Percentiles rank a stretch among this genome's conserved stretches.
Evolutionary conservation across 108 stramenopile species (phyloP).

Genomic region (Pseudonitzschia multistriata): DNA sequence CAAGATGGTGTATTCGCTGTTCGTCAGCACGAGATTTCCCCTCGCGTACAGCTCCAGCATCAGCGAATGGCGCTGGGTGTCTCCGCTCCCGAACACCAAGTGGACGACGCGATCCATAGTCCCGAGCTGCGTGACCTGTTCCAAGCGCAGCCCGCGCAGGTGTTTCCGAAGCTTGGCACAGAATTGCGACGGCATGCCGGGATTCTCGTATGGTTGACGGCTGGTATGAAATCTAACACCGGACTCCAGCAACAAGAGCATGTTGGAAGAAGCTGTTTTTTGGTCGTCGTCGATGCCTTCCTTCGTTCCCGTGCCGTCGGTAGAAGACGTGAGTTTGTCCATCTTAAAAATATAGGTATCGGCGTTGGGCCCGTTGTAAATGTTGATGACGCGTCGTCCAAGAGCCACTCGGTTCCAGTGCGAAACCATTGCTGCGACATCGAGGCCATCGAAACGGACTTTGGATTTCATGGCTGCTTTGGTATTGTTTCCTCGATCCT

Average conservation of each 20-base stretch:
- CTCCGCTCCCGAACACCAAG: conserved; percentile 88
- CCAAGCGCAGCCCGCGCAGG: conserved; percentile 85
- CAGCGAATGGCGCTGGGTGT: conserved; percentile 66
- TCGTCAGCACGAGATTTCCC: conserved; percentile 91
- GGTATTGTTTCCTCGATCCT: background rate
- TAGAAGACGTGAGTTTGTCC: conserved; percentile 45
- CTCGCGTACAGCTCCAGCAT: conserved; percentile 92
- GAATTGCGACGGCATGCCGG: conserved; percentile 85
- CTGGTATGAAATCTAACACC: conserved; percentile 97
- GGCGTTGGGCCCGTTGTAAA: conserved; percentile 78
- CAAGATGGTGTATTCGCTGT: conserved; percentile 77
- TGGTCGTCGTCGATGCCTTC: conserved; percentile 6
- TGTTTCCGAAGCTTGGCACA: conserved; percentile 97
- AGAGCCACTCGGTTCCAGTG: conserved; percentile 65
- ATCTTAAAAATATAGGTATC: conserved; percentile 76
- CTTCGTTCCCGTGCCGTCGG: background rate
- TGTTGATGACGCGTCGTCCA: conserved; percentile 78
- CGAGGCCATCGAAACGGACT: conserved; percentile 85
- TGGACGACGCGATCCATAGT: conserved; percentile 91
- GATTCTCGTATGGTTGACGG: conserved; percentile 30
- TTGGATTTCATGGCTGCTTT: conserved; percentile 43
- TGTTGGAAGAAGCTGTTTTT: conserved; percentile 22
- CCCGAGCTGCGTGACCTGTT: conserved; percentile 90
- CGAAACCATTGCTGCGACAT: conserved; percentile 80
- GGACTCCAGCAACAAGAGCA: conserved; percentile 84